phyloP scores from a whole-genome alignment of 2,329 filamentous ascomycete species.

The Pseudopithomyces maydicus region DNA sequence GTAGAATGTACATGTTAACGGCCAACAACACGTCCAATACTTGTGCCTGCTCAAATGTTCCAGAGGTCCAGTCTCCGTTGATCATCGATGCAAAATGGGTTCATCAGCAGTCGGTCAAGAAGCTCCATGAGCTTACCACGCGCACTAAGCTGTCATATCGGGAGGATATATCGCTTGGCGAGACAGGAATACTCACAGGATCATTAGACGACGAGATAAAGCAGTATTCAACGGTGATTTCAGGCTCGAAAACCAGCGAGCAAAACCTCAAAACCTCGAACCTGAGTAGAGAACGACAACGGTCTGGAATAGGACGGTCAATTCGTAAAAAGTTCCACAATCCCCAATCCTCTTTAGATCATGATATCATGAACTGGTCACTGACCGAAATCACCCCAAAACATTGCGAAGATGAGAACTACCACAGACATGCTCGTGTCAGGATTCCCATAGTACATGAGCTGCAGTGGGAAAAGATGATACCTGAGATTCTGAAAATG shows the following conservation, averaged over 20 bases:
- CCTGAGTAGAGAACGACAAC: neutral
- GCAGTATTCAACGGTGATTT: conserved; percentile 5
- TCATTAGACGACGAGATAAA: conserved; percentile 6
- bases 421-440: conserved; percentile 3
- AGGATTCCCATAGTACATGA: conserved; percentile 5
- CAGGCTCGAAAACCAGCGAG: neutral
- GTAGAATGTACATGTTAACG: conserved; percentile 11
- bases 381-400: conserved; percentile 4
- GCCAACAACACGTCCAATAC: conserved; percentile 9
- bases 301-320: neutral
- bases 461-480: conserved; percentile 2
- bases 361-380: conserved; percentile 15
- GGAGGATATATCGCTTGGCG: conserved; percentile 6
- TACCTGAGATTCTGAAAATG: conserved; percentile 3
- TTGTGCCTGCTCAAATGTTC: neutral
- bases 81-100: conserved; percentile 3
- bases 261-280: neutral
- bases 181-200: conserved; percentile 1
- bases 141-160: conserved; percentile 2
- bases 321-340: conserved; percentile 1
- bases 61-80: conserved; percentile 9
- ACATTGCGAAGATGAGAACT: conserved; percentile 12
- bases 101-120: neutral
- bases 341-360: neutral
- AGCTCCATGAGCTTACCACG: conserved; percentile 6